Conservation (phyloP, 495 filamentous ascomycete species). For the Tuber aestivum region DNA sequence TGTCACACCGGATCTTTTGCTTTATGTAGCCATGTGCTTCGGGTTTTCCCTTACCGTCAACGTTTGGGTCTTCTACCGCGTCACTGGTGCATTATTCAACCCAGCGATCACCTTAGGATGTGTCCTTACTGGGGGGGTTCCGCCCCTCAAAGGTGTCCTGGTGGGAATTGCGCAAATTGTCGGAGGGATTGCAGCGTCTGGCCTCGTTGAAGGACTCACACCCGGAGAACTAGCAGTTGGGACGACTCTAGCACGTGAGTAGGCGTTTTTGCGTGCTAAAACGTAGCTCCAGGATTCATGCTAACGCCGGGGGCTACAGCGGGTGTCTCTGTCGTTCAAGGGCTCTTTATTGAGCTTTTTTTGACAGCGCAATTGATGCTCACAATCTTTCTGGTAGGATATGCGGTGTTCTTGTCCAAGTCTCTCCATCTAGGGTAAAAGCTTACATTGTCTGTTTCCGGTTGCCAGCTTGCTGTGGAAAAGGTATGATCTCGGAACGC, state of each 20-base stretch:
- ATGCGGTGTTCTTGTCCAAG: not conserved
- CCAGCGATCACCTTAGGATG: constrained; percentile 63
- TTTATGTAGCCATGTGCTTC: constrained; percentile 68
- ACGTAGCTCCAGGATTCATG: not conserved
- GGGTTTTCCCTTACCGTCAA: constrained; percentile 72
- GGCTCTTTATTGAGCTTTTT: constrained; percentile 72
- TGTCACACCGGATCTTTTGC: constrained; percentile 48
- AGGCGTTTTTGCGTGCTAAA: not conserved
- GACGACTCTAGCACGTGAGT: constrained; percentile 29
- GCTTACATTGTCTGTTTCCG: constrained; percentile 18
- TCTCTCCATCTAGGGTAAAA: not conserved
- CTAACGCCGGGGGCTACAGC: constrained; percentile 11
- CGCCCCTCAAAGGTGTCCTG: constrained; percentile 49
- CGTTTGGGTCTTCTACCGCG: constrained; percentile 78
- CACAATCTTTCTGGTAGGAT: constrained; percentile 63
- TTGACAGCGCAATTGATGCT: constrained; percentile 72
- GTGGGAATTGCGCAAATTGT: constrained; percentile 55
- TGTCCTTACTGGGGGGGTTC: constrained; percentile 54
- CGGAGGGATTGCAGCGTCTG: constrained; percentile 56
- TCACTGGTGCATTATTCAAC: constrained; percentile 76
- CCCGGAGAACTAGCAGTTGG: constrained; percentile 33
- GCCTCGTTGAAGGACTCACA: constrained; percentile 46
- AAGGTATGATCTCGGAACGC: constrained; percentile 45
- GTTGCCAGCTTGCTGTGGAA: constrained; percentile 58
- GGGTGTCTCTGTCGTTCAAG: constrained; percentile 52